A percentile compares a stretch with the other conserved stretches of the same genome.
phyloP scores from a whole-genome alignment of 805 yeast genomes.

The Wickerhamiella shivajii region DNA sequence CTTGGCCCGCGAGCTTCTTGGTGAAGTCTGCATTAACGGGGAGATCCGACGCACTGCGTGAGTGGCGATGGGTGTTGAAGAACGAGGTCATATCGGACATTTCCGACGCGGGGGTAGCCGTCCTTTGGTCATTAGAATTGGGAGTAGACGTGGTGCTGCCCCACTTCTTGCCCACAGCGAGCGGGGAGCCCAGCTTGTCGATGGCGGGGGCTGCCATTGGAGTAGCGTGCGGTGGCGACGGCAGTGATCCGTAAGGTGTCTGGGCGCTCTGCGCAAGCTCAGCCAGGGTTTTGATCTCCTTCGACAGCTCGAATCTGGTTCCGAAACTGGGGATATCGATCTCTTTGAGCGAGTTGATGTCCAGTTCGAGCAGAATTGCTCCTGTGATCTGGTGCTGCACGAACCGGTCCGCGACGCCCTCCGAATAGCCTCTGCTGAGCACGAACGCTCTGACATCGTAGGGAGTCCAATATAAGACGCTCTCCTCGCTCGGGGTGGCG shows the following conservation, averaged over 20 bases:
- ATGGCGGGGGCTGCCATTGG: too few species aligned
- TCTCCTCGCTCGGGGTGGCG: conserved; percentile 12
- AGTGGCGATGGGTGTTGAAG: neutral
- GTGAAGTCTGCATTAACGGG: neutral
- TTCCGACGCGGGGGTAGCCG: neutral
- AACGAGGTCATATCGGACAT: neutral
- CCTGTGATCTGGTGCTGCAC: conserved; percentile 84
- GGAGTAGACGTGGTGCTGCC: neutral
- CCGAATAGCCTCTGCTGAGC: conserved; percentile 55
- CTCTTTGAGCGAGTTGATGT: conserved; percentile 75
- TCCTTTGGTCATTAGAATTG: neutral
- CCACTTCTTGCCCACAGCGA: neutral
- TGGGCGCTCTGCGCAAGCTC: too few species aligned
- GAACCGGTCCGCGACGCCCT: conserved; percentile 62
- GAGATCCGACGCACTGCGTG: neutral
- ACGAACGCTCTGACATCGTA: conserved; percentile 73
- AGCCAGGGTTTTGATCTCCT: conserved; percentile 85
- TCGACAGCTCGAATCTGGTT: conserved; percentile 80
- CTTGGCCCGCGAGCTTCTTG: neutral
- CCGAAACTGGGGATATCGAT: conserved; percentile 88
- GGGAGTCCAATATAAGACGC: conserved; percentile 54
- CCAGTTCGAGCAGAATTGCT: conserved; percentile 67
- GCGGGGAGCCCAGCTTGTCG: too few species aligned
- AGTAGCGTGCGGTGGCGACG: too few species aligned
- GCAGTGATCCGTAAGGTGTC: too few species aligned